Evolutionary conservation across 2,329 filamentous ascomycete genomes (phyloP).

Genomic region (Scolecobasidium constrictum): DNA sequence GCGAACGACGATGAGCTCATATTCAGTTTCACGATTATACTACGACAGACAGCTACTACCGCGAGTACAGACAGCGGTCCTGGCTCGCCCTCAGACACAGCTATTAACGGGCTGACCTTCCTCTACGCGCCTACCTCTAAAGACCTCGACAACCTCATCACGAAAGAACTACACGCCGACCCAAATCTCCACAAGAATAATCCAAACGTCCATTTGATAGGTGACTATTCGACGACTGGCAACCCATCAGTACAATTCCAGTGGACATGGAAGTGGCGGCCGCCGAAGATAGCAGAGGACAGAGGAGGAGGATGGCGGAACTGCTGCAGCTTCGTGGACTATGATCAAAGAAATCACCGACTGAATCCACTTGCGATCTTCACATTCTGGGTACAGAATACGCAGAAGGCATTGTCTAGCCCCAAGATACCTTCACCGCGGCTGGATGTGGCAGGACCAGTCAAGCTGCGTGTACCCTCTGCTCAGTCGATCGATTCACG

Average conservation of each 20-base stretch:
- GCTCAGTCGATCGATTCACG: slow-evolving; percentile 77
- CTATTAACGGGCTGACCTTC: slow-evolving; percentile 82
- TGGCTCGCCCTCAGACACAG: slow-evolving; percentile 50
- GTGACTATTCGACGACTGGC: slow-evolving; percentile 79
- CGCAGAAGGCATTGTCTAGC: slow-evolving; percentile 26
- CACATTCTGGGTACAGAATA: slow-evolving; percentile 82
- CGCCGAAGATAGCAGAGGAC: slow-evolving; percentile 72
- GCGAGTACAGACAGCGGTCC: slow-evolving; percentile 22
- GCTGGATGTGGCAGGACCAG: slow-evolving; percentile 62
- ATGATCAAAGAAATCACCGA: slow-evolving; percentile 84
- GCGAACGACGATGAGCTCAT: slow-evolving; percentile 83
- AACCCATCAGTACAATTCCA: slow-evolving; percentile 76
- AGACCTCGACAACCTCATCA: slow-evolving; percentile 89
- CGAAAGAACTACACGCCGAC: slow-evolving; percentile 90
- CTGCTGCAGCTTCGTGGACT: slow-evolving; percentile 94
- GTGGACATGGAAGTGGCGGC: slow-evolving; percentile 96
- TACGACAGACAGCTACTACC: slow-evolving; percentile 47
- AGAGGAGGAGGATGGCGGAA: slow-evolving; percentile 89
- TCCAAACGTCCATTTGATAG: slow-evolving; percentile 88
- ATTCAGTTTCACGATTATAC: slow-evolving; percentile 85
- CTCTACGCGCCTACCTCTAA: slow-evolving; percentile 75
- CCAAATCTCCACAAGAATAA: slow-evolving; percentile 90
- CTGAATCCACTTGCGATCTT: slow-evolving; percentile 84
- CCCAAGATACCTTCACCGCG: slow-evolving; percentile 48
- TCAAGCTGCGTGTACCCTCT: slow-evolving; percentile 73